phyloP scores from a whole-genome alignment of 2,329 filamentous ascomycete genomes.

The Pseudocercospora ulei region DNA sequence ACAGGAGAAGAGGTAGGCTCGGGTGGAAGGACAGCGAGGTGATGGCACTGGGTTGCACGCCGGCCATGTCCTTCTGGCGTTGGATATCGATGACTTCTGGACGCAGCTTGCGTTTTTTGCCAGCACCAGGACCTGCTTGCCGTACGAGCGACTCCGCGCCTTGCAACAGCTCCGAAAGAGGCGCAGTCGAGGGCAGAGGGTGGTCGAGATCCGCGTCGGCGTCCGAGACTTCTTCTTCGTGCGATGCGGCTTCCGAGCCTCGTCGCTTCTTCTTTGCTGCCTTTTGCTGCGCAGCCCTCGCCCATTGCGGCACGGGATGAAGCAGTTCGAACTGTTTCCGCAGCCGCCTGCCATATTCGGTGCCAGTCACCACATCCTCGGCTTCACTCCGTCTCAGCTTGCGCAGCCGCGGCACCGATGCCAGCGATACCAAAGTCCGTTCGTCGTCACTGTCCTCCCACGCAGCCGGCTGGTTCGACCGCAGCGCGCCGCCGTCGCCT shows the following conservation, averaged over 20 bases:
- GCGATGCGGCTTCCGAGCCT: slow-evolving; percentile 36
- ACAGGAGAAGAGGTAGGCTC: slow-evolving; percentile 74
- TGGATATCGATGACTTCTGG: slow-evolving; percentile 87
- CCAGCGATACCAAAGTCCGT: slow-evolving; percentile 70
- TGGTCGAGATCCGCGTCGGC: slow-evolving; percentile 50
- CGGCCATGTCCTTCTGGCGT: slow-evolving; percentile 73
- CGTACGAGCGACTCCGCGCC: slow-evolving; percentile 58
- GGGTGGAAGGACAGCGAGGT: slow-evolving; percentile 84
- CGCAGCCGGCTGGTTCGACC: slow-evolving; percentile 46
- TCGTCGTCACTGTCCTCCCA: slow-evolving; percentile 98
- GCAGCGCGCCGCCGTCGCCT: slow-evolving; percentile 35
- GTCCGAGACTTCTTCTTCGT: slow-evolving; percentile 33
- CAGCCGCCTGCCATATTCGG: slow-evolving; percentile 72
- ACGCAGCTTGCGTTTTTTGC: slow-evolving; percentile 61
- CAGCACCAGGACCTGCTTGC: slow-evolving; percentile 38
- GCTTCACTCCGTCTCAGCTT: slow-evolving; percentile 72
- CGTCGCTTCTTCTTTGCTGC: slow-evolving; percentile 43
- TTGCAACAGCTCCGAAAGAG: slow-evolving; percentile 70
- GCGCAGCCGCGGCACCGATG: slow-evolving; percentile 61
- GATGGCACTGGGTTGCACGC: slow-evolving; percentile 65
- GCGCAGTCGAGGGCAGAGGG: slow-evolving; percentile 56
- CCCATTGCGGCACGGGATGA: slow-evolving; percentile 55
- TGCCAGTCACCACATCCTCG: slow-evolving; percentile 78
- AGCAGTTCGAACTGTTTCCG: slow-evolving; percentile 59
- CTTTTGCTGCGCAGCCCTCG: slow-evolving; percentile 38